phyloP scores from a whole-genome alignment of 1,284 basidiomycete species.

The Irpex rosettiformis region DNA sequence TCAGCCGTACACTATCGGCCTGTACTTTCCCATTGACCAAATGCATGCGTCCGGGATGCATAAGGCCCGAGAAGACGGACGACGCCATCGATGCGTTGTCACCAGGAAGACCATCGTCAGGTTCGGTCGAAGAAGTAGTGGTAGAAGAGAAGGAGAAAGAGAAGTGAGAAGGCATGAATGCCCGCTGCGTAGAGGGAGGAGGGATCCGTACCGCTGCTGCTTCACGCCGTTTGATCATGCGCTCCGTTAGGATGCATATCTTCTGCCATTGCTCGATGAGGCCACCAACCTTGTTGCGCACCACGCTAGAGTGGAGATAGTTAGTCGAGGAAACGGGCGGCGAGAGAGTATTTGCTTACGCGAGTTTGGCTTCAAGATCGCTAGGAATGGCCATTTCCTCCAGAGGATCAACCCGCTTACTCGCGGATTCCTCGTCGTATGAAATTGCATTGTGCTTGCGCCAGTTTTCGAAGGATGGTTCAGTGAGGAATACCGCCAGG shows the following conservation, averaged over 20 bases:
- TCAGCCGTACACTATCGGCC: conserved; percentile 80
- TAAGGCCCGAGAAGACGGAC: conserved; percentile 27
- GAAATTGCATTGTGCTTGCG: conserved; percentile 69
- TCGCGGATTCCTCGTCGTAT: conserved; percentile 83
- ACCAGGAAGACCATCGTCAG: conserved; percentile 21
- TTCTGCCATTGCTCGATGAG: conserved; percentile 91
- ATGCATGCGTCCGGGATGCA: conserved; percentile 19
- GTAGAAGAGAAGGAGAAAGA: conserved; percentile 30
- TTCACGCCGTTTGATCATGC: conserved; percentile 82
- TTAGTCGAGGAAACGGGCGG: conserved; percentile 5
- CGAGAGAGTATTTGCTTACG: conserved; percentile 40
- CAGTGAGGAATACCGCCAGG: conserved; percentile 76
- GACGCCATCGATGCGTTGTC: conserved; percentile 21
- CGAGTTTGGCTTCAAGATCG: conserved; percentile 86
- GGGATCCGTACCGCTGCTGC: conserved; percentile 80
- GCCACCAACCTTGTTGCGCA: conserved; percentile 67
- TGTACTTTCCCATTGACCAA: conserved; percentile 37
- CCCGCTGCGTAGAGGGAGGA: conserved; percentile 48
- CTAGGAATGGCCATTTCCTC: conserved; percentile 92
- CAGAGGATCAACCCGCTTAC: conserved; percentile 75
- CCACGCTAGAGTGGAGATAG: conserved; percentile 39
- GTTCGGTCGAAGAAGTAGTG: conserved; percentile 29
- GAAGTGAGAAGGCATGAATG: conserved; percentile 66
- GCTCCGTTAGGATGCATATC: conserved; percentile 81
- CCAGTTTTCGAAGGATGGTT: conserved; percentile 83